phyloP scores from a whole-genome alignment of 2,329 filamentous ascomycete species.

The Alternaria conjuncta region DNA sequence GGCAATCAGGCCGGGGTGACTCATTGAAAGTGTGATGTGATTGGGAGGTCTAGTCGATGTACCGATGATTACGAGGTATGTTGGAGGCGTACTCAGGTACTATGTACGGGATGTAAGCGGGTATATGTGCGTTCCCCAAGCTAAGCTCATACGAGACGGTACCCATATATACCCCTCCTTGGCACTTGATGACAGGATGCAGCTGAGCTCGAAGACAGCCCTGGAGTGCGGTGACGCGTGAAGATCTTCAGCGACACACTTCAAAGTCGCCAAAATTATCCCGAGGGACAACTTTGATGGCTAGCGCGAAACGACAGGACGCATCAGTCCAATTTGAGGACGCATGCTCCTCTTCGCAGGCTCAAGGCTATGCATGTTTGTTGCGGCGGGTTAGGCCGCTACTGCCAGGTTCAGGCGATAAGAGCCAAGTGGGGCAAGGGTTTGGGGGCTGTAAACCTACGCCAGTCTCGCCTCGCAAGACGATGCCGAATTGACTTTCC shows the following conservation, averaged over 20 bases:
- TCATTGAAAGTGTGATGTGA: constrained; percentile 1
- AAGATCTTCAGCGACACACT: not conserved
- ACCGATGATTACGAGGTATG: not conserved
- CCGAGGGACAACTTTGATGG: not conserved
- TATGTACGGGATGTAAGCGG: not conserved
- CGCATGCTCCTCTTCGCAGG: not conserved
- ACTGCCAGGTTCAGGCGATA: not conserved
- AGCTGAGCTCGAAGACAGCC: not conserved
- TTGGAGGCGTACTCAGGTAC: not conserved
- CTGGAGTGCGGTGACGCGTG: not conserved
- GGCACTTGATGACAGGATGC: not conserved
- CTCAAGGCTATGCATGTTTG: not conserved
- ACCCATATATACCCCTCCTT: not conserved
- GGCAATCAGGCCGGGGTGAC: constrained; percentile 2
- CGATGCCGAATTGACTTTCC: not conserved
- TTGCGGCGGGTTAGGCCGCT: not conserved
- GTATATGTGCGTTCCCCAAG: not conserved
- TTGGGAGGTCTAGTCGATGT: not conserved
- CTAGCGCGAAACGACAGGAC: not conserved
- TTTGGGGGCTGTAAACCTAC: not conserved
- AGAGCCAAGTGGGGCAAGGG: not conserved
- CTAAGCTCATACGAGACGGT: not conserved
- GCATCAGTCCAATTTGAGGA: not conserved
- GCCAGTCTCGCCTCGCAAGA: not conserved
- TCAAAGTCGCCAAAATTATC: not conserved